Evolutionary conservation across 1,284 basidiomycete genomes (phyloP).

Genomic region (Pascua sp.): DNA sequence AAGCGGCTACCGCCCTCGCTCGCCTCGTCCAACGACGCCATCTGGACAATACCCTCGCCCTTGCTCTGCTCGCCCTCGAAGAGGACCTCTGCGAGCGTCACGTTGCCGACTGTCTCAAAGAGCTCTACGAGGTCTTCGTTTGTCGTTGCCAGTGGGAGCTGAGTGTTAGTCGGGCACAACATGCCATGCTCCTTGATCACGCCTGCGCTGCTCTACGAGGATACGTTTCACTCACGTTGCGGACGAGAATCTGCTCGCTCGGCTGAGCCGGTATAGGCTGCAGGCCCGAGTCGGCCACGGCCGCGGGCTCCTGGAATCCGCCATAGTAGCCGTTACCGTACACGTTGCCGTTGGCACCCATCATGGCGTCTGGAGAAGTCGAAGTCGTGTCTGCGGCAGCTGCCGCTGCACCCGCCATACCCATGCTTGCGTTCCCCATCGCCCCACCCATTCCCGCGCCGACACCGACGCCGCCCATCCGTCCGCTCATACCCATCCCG

Average conservation of each 20-base stretch:
- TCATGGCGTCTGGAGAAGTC: background rate
- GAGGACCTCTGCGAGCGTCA: constrained; percentile 88
- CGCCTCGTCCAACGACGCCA: constrained; percentile 79
- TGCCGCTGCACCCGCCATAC: background rate
- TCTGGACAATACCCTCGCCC: constrained; percentile 92
- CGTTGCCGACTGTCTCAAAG: constrained; percentile 94
- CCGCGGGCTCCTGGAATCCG: constrained; percentile 47
- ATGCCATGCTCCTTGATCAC: background rate
- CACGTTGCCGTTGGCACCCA: background rate
- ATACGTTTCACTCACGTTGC: constrained; percentile 68
- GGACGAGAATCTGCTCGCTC: constrained; percentile 93
- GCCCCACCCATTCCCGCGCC: background rate
- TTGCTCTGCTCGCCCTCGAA: constrained; percentile 86
- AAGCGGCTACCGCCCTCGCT: constrained; percentile 93
- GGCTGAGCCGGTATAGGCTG: constrained; percentile 61
- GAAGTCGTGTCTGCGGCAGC: background rate
- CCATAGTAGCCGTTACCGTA: constrained; percentile 23
- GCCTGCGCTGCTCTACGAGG: background rate
- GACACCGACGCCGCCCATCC: background rate
- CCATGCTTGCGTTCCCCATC: background rate
- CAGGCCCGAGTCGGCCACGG: constrained; percentile 34
- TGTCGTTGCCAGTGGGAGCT: constrained; percentile 98
- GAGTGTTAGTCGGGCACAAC: background rate
- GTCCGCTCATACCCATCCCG: background rate
- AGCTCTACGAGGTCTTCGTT: constrained; percentile 97